Evolutionary conservation across 2,329 filamentous ascomycete genomes (phyloP).

Genomic region (Cryphonectria nitschkei): DNA sequence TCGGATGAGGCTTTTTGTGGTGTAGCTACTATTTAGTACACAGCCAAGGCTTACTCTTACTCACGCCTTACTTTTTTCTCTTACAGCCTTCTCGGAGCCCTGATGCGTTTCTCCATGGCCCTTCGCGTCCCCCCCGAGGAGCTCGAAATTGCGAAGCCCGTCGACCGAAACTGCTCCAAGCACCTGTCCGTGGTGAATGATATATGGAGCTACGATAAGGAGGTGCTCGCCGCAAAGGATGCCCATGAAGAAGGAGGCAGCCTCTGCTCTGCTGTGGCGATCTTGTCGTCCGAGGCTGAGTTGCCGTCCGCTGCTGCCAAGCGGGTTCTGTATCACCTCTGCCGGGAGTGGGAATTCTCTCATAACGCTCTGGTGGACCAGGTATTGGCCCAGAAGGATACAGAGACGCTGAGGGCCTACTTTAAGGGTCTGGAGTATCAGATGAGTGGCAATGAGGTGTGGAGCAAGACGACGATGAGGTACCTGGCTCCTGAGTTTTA

Average conservation of each 20-base stretch:
- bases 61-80: too few species aligned
- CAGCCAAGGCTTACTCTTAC: too few species aligned
- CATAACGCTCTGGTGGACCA: conserved; percentile 29
- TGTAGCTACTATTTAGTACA: too few species aligned
- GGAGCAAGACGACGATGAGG: conserved; percentile 37
- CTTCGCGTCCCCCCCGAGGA: conserved; percentile 37
- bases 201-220: conserved; percentile 47
- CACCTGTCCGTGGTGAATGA: conserved; percentile 48
- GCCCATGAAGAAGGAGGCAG: conserved; percentile 33
- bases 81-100: conserved; percentile 38
- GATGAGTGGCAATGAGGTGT: conserved; percentile 35
- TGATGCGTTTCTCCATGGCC: conserved; percentile 44
- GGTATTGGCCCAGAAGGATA: conserved; percentile 5
- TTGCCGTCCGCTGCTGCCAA: conserved; percentile 30
- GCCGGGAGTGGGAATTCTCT: conserved; percentile 29
- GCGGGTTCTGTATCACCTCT: conserved; percentile 26
- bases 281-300: conserved; percentile 35
- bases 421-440: conserved; percentile 40
- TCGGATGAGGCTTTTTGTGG: too few species aligned
- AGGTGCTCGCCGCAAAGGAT: conserved; percentile 31
- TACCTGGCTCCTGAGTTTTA: conserved; percentile 31
- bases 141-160: conserved; percentile 29
- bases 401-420: conserved; percentile 32
- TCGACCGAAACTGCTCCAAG: conserved; percentile 42
- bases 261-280: conserved; percentile 39